Percentiles rank a stretch among this genome's conserved stretches.
Conservation (phyloP, 2,329 filamentous ascomycete species). For the Fonsecaea nubica region DNA sequence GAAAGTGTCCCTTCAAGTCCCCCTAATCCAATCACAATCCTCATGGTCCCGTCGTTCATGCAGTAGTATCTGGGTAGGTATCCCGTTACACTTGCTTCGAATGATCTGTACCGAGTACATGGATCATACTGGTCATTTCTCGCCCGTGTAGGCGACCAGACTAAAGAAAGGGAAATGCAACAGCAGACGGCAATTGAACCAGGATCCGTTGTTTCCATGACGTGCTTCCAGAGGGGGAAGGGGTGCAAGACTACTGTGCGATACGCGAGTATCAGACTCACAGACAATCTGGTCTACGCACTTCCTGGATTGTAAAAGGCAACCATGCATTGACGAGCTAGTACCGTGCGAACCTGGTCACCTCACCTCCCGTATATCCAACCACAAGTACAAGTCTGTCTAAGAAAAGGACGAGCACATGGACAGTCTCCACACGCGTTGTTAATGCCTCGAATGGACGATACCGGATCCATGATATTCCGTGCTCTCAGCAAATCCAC, state of each 20-base stretch:
- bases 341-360: background rate
- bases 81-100: background rate
- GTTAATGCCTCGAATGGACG: constrained; percentile 13
- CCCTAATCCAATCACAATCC: constrained; percentile 12
- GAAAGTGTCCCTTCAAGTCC: constrained; percentile 14
- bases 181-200: background rate
- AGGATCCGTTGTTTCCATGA: background rate
- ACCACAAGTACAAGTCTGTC: background rate
- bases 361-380: background rate
- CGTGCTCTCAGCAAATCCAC: background rate
- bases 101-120: no score
- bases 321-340: background rate
- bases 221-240: background rate
- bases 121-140: background rate
- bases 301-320: background rate
- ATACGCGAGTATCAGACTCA: background rate
- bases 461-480: background rate
- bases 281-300: background rate
- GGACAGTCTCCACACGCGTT: background rate
- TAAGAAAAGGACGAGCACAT: constrained; percentile 15
- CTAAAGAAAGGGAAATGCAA: background rate
- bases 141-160: background rate
- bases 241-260: background rate
- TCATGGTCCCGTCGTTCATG: constrained; percentile 15
- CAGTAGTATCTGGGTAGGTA: background rate